Conservation (phyloP, 176 grass and related monocot species). For the Elymus sibiricus region DNA sequence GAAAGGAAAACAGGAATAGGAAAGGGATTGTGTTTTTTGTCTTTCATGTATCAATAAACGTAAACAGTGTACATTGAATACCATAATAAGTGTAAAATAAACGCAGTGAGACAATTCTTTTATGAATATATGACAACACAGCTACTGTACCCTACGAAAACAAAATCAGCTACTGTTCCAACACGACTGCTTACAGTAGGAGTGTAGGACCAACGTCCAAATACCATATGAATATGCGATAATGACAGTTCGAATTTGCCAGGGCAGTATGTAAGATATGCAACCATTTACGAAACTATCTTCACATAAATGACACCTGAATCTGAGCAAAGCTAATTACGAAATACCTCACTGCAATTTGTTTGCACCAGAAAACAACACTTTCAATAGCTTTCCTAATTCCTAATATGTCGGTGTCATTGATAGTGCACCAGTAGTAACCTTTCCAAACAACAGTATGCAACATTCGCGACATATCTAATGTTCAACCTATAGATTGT, state of each 20-base stretch:
- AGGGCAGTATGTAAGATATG: not conserved
- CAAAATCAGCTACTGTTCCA: not conserved
- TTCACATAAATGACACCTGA: not conserved
- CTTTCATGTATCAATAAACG: not conserved
- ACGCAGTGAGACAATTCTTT: not conserved
- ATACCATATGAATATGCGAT: not conserved
- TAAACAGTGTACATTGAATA: not conserved
- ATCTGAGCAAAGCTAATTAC: not conserved
- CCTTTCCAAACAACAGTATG: not conserved
- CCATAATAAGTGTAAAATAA: not conserved
- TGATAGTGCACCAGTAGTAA: not conserved
- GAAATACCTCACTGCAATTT: slow-evolving; percentile 7
- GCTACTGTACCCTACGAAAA: not conserved
- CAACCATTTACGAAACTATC: not conserved
- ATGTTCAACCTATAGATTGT: not conserved
- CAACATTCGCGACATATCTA: not conserved
- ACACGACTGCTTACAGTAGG: not conserved
- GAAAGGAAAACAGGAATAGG: not conserved
- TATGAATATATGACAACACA: not conserved
- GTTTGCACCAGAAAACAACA: not conserved
- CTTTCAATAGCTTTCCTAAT: not conserved
- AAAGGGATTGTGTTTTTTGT: not conserved
- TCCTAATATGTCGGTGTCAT: not conserved
- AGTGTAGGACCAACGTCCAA: not conserved
- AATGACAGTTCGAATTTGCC: not conserved